Conservation (phyloP, 2,329 filamentous ascomycete genomes). For the Aspergillus hiratsukae region DNA sequence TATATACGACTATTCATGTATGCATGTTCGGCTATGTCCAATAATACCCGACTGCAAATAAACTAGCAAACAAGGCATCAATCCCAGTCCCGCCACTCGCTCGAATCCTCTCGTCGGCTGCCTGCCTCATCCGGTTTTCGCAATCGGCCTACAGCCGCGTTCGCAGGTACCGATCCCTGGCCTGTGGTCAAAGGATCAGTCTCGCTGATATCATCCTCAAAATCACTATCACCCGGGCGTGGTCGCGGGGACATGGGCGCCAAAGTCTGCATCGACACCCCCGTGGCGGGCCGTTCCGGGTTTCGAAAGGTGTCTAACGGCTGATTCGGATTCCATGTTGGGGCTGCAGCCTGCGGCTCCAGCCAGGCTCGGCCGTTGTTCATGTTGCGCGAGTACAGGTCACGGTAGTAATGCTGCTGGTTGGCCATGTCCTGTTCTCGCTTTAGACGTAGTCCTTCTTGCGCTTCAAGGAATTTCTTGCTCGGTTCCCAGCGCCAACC, state of each 20-base stretch:
- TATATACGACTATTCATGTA: not conserved
- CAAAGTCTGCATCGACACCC: constrained; percentile 42
- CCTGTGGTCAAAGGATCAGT: constrained; percentile 13
- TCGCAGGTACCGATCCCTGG: not conserved
- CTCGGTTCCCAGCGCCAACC: constrained; percentile 94
- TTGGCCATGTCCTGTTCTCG: constrained; percentile 27
- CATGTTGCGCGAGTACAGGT: constrained; percentile 33
- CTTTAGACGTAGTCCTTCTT: constrained; percentile 27
- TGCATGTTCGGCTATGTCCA: not conserved
- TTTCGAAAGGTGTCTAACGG: constrained; percentile 13
- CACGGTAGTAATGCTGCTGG: constrained; percentile 31
- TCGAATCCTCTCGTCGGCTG: constrained; percentile 14
- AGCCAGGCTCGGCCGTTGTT: constrained; percentile 28
- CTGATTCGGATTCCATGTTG: constrained; percentile 18
- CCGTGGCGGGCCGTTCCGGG: constrained; percentile 33
- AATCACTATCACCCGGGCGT: constrained; percentile 32
- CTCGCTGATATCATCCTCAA: constrained; percentile 27
- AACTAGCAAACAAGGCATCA: constrained; percentile 14
- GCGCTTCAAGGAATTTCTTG: constrained; percentile 67
- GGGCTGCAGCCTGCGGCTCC: constrained; percentile 14
- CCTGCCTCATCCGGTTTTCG: not conserved
- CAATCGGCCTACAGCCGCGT: not conserved
- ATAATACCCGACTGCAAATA: not conserved
- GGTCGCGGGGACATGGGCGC: constrained; percentile 36
- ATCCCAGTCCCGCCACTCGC: constrained; percentile 41